These are phyloP conservation scores for Sporodiniella umbellata DNA, from an alignment of 371 early-diverging fungal species.

Conservation along the genomic window DNA sequence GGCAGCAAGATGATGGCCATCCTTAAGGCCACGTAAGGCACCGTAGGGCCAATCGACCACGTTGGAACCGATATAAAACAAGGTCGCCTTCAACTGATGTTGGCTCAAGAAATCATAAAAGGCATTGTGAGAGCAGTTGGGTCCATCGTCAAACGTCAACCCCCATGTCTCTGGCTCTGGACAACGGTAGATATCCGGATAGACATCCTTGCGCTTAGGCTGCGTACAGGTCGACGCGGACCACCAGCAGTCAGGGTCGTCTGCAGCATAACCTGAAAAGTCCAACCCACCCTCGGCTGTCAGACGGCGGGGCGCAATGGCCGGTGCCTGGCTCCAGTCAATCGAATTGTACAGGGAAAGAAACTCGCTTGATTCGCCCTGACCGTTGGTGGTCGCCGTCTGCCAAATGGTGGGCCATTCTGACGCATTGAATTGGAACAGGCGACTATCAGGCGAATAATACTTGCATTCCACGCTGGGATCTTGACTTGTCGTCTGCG, in stretches of 20 bases:
- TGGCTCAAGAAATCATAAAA: slow-evolving; percentile 43
- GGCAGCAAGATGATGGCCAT: slow-evolving; percentile 50
- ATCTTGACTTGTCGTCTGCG: slow-evolving; percentile 15
- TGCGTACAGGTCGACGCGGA: slow-evolving; percentile 30
- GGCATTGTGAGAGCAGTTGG: slow-evolving; percentile 51
- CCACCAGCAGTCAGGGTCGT: slow-evolving; percentile 53
- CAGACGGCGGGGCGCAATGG: slow-evolving; percentile 25
- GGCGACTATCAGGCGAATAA: slow-evolving; percentile 18
- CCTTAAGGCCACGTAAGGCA: slow-evolving; percentile 48
- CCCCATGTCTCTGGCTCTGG: slow-evolving; percentile 47
- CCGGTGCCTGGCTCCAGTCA: slow-evolving; percentile 43
- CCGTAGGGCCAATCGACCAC: slow-evolving; percentile 47
- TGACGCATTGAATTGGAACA: slow-evolving; percentile 21
- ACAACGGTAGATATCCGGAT: slow-evolving; percentile 36
- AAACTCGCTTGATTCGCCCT: slow-evolving; percentile 39
- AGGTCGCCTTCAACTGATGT: slow-evolving; percentile 20
- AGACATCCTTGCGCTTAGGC: slow-evolving; percentile 34
- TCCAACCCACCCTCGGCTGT: slow-evolving; percentile 28
- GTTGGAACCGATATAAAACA: slow-evolving; percentile 41
- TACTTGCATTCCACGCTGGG: slow-evolving; percentile 16
- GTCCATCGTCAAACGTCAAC: slow-evolving; percentile 48
- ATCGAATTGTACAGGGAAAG: slow-evolving; percentile 39
- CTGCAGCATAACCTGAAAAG: slow-evolving; percentile 21
- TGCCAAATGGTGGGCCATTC: slow-evolving; percentile 46
- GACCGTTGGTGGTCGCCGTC: slow-evolving; percentile 38